Conservation (phyloP, 2,329 filamentous ascomycete species). For the Xylariaceae sp. region DNA sequence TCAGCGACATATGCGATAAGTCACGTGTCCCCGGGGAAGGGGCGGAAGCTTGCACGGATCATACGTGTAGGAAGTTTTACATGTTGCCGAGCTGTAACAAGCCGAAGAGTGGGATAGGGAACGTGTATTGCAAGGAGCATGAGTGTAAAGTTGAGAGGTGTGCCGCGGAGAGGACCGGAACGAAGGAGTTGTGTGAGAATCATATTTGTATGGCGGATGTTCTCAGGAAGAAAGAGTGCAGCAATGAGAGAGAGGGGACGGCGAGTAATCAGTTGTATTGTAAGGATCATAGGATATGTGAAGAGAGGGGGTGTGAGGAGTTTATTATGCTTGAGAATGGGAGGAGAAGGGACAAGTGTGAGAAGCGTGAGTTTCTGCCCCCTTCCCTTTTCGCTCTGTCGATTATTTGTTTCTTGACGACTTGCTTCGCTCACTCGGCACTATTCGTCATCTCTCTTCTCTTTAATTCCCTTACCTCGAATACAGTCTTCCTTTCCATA, state of each 20-base stretch:
- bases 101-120: slow-evolving; percentile 13
- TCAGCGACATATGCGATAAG: slow-evolving; percentile 8
- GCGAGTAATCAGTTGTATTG: slow-evolving; percentile 15
- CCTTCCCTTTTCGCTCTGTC: no score
- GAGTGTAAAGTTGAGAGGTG: slow-evolving; percentile 18
- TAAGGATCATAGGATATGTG: slow-evolving; percentile 17
- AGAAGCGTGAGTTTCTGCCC: slow-evolving; percentile 16
- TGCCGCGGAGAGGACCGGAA: slow-evolving; percentile 6
- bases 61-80: slow-evolving; percentile 15
- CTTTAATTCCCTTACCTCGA: no score
- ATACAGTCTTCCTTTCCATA: no score
- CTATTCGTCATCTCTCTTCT: no score
- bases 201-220: slow-evolving; percentile 21
- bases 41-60: slow-evolving; percentile 14
- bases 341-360: slow-evolving; percentile 12
- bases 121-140: slow-evolving; percentile 24
- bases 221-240: slow-evolving; percentile 12
- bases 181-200: slow-evolving; percentile 14
- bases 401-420: no score
- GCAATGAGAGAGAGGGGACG: slow-evolving; percentile 14
- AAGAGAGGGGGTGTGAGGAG: slow-evolving; percentile 8
- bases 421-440: no score
- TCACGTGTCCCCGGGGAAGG: slow-evolving; percentile 12
- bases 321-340: slow-evolving; percentile 9
- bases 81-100: slow-evolving; percentile 6